These are phyloP conservation scores for Lithospermum erythrorhizon DNA, from an alignment of 257 asterid genomes.

Conservation along the genomic window DNA sequence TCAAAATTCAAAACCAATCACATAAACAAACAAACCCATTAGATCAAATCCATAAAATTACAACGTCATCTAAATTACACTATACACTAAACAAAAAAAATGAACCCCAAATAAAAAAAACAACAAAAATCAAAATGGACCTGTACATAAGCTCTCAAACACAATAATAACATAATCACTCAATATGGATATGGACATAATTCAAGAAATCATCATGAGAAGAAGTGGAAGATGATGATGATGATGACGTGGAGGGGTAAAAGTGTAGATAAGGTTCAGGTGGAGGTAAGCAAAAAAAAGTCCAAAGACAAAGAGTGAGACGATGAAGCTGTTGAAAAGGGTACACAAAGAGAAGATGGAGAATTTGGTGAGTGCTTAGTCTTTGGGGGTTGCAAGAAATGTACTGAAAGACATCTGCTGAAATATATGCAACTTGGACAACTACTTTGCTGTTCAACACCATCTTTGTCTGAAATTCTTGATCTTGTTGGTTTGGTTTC, in stretches of 20 bases:
- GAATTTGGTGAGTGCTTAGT: conserved; percentile 55
- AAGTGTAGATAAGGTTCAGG: conserved; percentile 16
- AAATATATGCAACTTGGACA: conserved; percentile 51
- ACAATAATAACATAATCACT: background rate
- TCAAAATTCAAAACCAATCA: no score
- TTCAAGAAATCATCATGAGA: background rate
- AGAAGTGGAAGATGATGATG: conserved; percentile 18
- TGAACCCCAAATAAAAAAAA: no score
- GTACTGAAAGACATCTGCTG: conserved; percentile 68
- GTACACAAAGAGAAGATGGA: conserved; percentile 61
- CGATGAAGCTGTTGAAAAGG: conserved; percentile 73
- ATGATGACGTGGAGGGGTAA: background rate
- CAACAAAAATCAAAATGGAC: background rate
- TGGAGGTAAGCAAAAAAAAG: conserved; percentile 55
- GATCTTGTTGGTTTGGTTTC: background rate
- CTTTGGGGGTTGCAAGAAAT: conserved; percentile 73
- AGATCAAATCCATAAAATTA: no score
- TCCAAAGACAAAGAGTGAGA: conserved; percentile 56
- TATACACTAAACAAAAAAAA: no score
- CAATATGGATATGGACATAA: background rate
- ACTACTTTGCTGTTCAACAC: conserved; percentile 57
- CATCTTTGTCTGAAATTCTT: conserved; percentile 31
- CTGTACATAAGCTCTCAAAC: background rate
- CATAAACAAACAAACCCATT: no score
- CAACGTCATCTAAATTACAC: background rate